Evolutionary conservation across 495 filamentous ascomycete species (phyloP), one percentile per base, ranked within the genome.

Genomic region (Rhypophila decipiens): DNA sequence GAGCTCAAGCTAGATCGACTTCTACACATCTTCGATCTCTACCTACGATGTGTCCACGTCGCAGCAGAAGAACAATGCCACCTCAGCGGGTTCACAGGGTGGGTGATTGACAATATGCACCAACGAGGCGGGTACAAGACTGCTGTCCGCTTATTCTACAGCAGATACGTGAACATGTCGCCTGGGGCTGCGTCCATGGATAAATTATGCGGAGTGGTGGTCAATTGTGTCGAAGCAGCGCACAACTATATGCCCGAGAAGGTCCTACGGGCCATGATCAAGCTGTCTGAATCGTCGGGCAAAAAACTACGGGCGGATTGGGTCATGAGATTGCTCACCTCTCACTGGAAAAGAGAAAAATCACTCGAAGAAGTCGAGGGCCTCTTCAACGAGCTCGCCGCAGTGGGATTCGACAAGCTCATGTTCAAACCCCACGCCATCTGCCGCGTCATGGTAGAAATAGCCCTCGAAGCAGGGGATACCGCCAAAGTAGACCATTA

Each of bases 391-490:
- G 21, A 41, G 23, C 31, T 61, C 7, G 21, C 38, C 9, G 55
- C 49, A 3, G 22, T 44, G 4, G 47, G 45, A 1, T 34, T 67
- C 1, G 27, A 58, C 11, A 39, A 60, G 24, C 46, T 41, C 13
- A 42, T 68, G 7, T 20, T 4, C 5, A 47, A 61, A 22, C 51
- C 62, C 1, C 29, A 61, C 18, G 47, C 42, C 24, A 31, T 67
- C 13, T 71, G 67, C 40, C 59, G 66, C 24, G 42, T 59, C 40
- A 66, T 74, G 65, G 38, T 70, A 2, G 64, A 72, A 27, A 51
- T 73, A 21, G 57, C 70, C 1, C 42, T 72, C 33, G 60, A 66
- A 35, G 61, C 66, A 4, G 63, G 55, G 11, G 48, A 73, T 5
- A 38, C 54, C 19, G 36, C 48, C 12, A 53, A 58, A 24, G 63